These are phyloP conservation scores for Lobosporangium transversale DNA, from an alignment of 192 early-diverging fungal genomes.

Conservation along the genomic window DNA sequence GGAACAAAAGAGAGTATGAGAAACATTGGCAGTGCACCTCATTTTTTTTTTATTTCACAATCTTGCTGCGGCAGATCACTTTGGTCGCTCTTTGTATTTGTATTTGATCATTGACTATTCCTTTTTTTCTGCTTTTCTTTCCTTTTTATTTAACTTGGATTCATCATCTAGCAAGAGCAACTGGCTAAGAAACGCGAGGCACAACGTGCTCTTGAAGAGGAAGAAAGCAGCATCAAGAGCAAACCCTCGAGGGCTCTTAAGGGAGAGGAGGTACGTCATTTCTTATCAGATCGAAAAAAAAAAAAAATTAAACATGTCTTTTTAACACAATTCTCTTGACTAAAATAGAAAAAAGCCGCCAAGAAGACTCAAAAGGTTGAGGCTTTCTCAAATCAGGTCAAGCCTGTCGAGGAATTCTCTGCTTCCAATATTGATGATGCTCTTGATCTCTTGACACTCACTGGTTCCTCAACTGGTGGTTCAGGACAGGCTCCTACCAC, in stretches of 20 bases:
- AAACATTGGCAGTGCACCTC: too few relatives aligned
- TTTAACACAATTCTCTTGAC: background rate
- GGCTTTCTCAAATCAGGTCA: conserved; percentile 51
- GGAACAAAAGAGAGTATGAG: conserved; percentile 60
- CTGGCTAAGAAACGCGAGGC: conserved; percentile 64
- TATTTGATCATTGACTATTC: too few relatives aligned
- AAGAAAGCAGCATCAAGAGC: conserved; percentile 63
- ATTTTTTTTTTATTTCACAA: too few relatives aligned
- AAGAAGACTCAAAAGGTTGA: conserved; percentile 65
- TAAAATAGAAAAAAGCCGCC: conserved; percentile 63
- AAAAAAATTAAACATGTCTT: too few relatives aligned
- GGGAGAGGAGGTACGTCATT: conserved; percentile 58
- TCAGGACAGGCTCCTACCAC: conserved; percentile 21
- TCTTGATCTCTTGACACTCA: conserved; percentile 71
- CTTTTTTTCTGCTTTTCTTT: too few relatives aligned
- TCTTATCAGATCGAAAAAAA: background rate
- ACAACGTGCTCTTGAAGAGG: conserved; percentile 63
- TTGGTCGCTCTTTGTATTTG: background rate
- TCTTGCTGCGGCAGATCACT: background rate
- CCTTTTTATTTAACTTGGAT: too few relatives aligned
- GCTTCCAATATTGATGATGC: conserved; percentile 90
- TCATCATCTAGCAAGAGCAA: conserved; percentile 52
- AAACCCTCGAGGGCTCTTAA: conserved; percentile 54
- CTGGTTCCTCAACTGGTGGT: conserved; percentile 23
- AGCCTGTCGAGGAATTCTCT: conserved; percentile 72